Evolutionary conservation across 805 yeast genomes (phyloP).

Genomic region (Metschnikowia lunata): DNA sequence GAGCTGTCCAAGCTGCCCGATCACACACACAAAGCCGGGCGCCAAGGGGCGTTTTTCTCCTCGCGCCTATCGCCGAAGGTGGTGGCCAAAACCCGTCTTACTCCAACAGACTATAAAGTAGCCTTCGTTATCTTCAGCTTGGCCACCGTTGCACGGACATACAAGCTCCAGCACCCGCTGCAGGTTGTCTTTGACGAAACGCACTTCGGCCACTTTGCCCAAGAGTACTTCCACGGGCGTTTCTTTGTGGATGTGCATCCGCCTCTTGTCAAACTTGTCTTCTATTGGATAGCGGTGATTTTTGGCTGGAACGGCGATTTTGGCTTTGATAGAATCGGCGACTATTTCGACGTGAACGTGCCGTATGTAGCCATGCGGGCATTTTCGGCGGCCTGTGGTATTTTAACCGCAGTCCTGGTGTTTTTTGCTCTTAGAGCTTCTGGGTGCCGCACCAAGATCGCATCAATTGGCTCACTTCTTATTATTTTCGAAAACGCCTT

Average conservation of each 20-base stretch:
- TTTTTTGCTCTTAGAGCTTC: conserved; percentile 53
- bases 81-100: conserved; percentile 12
- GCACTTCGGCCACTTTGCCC: conserved; percentile 37
- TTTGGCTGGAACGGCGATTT: conserved; percentile 49
- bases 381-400: conserved; percentile 53
- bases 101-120: conserved; percentile 14
- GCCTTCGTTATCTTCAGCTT: conserved; percentile 13
- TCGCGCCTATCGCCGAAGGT: conserved; percentile 19
- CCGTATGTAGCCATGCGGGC: conserved; percentile 55
- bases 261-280: conserved; percentile 60
- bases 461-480: conserved; percentile 48
- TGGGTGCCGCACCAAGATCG: conserved; percentile 48
- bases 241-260: conserved; percentile 73
- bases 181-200: conserved; percentile 48
- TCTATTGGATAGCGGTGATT: conserved; percentile 48
- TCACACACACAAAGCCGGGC: conserved; percentile 25
- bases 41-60: conserved; percentile 25
- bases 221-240: conserved; percentile 49
- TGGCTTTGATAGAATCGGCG: conserved; percentile 42
- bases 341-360: conserved; percentile 22
- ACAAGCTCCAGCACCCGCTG: conserved; percentile 31
- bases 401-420: conserved; percentile 46
- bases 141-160: conserved; percentile 27
- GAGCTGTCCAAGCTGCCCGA: conserved; percentile 21
- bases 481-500: conserved; percentile 62